Evolutionary conservation across 441 rosid genomes (phyloP).

Genomic region (Metrosideros polymorpha): DNA sequence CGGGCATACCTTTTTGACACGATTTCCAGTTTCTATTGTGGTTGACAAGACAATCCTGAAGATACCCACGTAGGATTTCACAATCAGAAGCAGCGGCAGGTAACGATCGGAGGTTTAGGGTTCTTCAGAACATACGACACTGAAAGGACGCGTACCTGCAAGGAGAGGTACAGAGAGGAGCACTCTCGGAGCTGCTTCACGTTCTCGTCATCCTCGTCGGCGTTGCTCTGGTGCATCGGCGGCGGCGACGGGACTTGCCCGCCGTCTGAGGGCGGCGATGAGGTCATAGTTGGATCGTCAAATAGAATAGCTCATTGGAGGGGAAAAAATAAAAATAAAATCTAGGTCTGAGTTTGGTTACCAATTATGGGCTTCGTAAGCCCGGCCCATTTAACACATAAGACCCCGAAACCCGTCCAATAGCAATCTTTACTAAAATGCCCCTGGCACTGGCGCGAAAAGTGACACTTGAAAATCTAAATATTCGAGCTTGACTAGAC

Average conservation of each 20-base stretch:
- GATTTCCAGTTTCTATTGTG: slow-evolving; percentile 73
- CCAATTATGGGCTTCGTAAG: background rate
- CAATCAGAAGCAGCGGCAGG: background rate
- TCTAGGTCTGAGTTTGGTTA: background rate
- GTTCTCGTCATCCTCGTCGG: slow-evolving; percentile 71
- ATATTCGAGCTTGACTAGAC: too few relatives aligned
- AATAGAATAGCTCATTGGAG: background rate
- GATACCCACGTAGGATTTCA: background rate
- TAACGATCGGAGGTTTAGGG: background rate
- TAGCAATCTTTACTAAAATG: background rate
- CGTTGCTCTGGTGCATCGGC: slow-evolving; percentile 47
- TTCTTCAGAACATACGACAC: background rate
- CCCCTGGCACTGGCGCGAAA: background rate
- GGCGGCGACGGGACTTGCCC: background rate
- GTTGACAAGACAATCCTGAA: slow-evolving; percentile 69
- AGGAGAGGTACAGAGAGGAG: slow-evolving; percentile 56
- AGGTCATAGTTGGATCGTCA: background rate
- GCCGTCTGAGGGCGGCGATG: background rate
- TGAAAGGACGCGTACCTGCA: slow-evolving; percentile 38
- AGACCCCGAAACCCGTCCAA: background rate
- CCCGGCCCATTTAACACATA: background rate
- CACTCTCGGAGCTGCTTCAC: slow-evolving; percentile 83
- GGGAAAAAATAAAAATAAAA: too few relatives aligned
- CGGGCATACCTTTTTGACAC: slow-evolving; percentile 66
- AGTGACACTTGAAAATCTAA: too few relatives aligned